Base-by-base conservation (phyloP, 176 grass and related monocot genomes). In the Tillandsia leiboldiana region DNA sequence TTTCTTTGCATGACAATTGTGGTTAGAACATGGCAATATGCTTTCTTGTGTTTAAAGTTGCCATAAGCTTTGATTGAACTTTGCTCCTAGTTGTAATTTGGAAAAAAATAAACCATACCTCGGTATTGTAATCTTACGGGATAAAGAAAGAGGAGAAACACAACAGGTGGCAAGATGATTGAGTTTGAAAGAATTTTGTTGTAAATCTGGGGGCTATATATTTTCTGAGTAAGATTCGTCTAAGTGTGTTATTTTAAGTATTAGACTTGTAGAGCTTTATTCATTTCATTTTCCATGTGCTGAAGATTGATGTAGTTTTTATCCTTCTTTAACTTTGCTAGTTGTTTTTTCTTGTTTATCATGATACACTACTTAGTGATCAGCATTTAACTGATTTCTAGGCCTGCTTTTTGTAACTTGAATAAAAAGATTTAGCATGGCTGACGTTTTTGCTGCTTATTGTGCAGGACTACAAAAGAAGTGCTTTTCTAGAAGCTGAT, bases 391-490 rank as follows among this genome's bases (percentile, higher is more conserved):
- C 7, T 61, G 22, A 61, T 61, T 12, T 56, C 4, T 61, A 10
- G 17, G 2, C 56, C 22, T 61, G 56, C 22, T 61, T 61, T 61
- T 61, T 7, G n/a, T 22, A 9, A 61, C 56, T 61, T 61, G 22
- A 18, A 9, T 61, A 20, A 7, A 20, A n/a, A 61, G 56, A 61
- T 61, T 2, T 20, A 33, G 49, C 26, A 15, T 63, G 10, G 18
- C 53, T 51, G 49, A 51, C 28, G 22, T 23, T 1, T 61, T 61
- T 61, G 22, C 56, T 10, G 56, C 13, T 61, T 29, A 3, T 50
- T 56, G 81, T 73, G 77, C 73, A 97, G 93, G 87, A 93, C 67
- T 93, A 84, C 66, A 99, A 93, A 81, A 99, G 80, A 56, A 90
- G 90, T 48, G 79, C 83, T 84, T 92, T 87, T 85, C 68, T 88